These are phyloP conservation scores for Xylaria sp. DNA, from an alignment of 2,329 filamentous ascomycete genomes.

Conservation along the genomic window DNA sequence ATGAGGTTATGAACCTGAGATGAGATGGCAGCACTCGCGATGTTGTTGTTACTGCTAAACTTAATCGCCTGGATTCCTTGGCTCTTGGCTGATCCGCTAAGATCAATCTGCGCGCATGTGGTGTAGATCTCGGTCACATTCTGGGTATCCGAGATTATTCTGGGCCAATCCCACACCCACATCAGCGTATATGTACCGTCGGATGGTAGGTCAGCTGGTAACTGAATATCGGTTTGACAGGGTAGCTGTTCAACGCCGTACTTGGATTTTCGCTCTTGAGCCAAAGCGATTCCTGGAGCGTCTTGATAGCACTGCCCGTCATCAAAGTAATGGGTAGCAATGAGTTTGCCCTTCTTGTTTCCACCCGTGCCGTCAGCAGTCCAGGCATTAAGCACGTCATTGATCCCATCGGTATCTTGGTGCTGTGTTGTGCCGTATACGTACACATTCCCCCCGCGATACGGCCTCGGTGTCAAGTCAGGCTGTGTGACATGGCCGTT, in stretches of 20 bases:
- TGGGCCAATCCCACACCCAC: constrained; percentile 97
- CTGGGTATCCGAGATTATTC: constrained; percentile 58
- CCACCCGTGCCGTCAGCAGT: constrained; percentile 83
- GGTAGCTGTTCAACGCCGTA: constrained; percentile 71
- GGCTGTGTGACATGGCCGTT: constrained; percentile 79
- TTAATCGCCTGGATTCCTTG: constrained; percentile 52
- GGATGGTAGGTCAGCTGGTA: constrained; percentile 73
- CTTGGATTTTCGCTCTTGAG: constrained; percentile 65
- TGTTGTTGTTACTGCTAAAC: constrained; percentile 49
- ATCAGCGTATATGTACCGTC: constrained; percentile 82
- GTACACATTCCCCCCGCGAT: constrained; percentile 76
- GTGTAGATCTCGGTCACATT: constrained; percentile 68
- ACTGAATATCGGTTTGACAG: constrained; percentile 83
- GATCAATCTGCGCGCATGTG: constrained; percentile 57
- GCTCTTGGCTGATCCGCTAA: constrained; percentile 40
- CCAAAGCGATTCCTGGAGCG: constrained; percentile 57
- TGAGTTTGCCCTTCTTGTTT: constrained; percentile 78
- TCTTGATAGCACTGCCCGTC: constrained; percentile 90
- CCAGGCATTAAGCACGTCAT: constrained; percentile 78
- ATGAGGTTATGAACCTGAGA: constrained; percentile 56
- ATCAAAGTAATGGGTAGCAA: constrained; percentile 84
- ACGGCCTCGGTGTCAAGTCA: constrained; percentile 65
- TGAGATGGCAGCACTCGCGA: constrained; percentile 54
- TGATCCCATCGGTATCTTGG: constrained; percentile 51
- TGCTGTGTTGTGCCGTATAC: constrained; percentile 77